Evolutionary conservation across 2,329 filamentous ascomycete species (phyloP), one percentile per base, ranked within the genome.

Genomic region (Cytospora paraplurivora): DNA sequence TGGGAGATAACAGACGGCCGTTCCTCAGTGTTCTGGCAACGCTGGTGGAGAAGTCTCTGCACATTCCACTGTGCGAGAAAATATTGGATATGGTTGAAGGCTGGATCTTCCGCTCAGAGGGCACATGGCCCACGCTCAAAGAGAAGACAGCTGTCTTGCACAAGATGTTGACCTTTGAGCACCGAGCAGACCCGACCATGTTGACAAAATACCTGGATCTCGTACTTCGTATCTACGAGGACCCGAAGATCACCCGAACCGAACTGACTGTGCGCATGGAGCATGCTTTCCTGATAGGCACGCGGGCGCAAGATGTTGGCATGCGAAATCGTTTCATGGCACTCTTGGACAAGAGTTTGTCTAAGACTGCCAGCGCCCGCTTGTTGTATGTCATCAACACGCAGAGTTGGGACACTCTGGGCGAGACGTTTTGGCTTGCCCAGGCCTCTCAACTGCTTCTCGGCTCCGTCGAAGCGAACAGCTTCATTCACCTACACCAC

Each of bases 101-200:
- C 37, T 99, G 96, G 96, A 91, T 99, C 7, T 99, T 99, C 80
- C 87, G 92, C 68, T 95, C 92, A 0, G 93, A 92, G 64, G 95
- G 97, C 67, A 95, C 93, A 1, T 97, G 95, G 84, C 95, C 95
- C 0, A 99, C 95, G 0, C 83, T 99, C 1, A 99, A 99, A 76
- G 96, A 99, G 77, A 99, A 99, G 80, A 98, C 94, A 0, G 96
- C 96, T 1, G 95, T 99, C 1, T 79, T 99, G n/a, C 93, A 96
- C 71, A 99, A 99, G 78, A 99, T 99, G 95, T 80, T 98, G 17
- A 88, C 93, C 0, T 99, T 99, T 69, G 95, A 99, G 76, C 87
- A 91, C 63, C 86, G 95, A 47, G 79, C 84, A 34, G 94, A 98
- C 72, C 86, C 88, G 37, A 92, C 89, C 0, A 88, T 99, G 78